phyloP scores from a whole-genome alignment of 768 basidiomycete species.

The Leccinum barrowsii region DNA sequence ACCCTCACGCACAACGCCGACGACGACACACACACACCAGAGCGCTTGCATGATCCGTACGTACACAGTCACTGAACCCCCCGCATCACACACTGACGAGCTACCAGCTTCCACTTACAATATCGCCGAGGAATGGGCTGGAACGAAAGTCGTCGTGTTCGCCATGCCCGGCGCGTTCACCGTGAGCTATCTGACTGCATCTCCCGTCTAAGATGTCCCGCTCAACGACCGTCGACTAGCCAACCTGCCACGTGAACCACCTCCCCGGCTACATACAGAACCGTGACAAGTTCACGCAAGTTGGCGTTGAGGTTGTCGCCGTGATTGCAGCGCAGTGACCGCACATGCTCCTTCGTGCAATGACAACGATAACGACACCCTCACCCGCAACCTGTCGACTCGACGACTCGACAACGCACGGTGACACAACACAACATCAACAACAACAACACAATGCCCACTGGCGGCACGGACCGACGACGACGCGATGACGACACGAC shows the following conservation, averaged over 20 bases:
- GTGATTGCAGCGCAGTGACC: slow-evolving; percentile 41
- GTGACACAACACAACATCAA: no score
- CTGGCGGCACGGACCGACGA: no score
- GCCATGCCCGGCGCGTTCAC: slow-evolving; percentile 82
- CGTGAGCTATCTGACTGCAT: slow-evolving; percentile 36
- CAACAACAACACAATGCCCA: no score
- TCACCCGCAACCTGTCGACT: no score
- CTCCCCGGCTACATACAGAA: slow-evolving; percentile 45
- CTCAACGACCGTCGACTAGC: slow-evolving; percentile 20
- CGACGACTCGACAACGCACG: no score
- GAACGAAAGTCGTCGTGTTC: slow-evolving; percentile 78
- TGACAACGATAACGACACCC: no score
- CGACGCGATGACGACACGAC: no score
- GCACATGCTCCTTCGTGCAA: no score
- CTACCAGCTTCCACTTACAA: slow-evolving; percentile 47
- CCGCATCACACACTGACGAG: neutral
- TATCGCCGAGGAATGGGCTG: slow-evolving; percentile 64
- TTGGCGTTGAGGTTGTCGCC: slow-evolving; percentile 50
- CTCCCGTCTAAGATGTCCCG: neutral
- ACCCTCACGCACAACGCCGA: no score
- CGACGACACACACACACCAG: slow-evolving; percentile 28
- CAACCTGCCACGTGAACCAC: slow-evolving; percentile 42
- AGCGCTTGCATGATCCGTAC: slow-evolving; percentile 62
- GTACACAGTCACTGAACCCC: slow-evolving; percentile 24
- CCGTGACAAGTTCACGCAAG: slow-evolving; percentile 46